Conservation (phyloP, 2,329 filamentous ascomycete genomes). For the Talaromyces rugulosus region DNA sequence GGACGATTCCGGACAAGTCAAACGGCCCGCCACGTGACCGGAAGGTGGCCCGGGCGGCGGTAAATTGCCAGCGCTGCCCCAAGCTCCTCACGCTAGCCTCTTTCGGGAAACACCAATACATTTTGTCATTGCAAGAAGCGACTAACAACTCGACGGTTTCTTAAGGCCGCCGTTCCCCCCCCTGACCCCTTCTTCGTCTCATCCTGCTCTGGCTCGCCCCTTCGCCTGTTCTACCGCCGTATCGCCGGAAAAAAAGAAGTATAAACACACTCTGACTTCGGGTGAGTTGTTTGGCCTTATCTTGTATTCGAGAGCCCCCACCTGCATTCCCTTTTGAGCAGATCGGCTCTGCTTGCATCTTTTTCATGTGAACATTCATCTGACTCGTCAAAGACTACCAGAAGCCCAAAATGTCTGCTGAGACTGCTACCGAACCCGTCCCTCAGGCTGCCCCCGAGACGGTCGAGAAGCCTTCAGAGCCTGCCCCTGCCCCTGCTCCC, state of each 20-base stretch:
- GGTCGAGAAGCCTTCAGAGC: conserved; percentile 5
- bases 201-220: background rate
- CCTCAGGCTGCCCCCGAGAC: conserved; percentile 6
- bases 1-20: background rate
- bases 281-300: background rate
- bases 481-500: conserved; percentile 2
- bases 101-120: background rate
- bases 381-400: background rate
- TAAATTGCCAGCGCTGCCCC: background rate
- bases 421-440: conserved; percentile 2
- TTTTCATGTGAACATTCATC: background rate
- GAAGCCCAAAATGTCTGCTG: conserved; percentile 8
- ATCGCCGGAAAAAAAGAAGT: background rate
- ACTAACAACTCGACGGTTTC: background rate
- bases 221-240: background rate
- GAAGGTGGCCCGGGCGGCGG: background rate
- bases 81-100: background rate
- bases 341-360: background rate
- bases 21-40: background rate
- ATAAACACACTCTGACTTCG: background rate
- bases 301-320: background rate
- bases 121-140: background rate
- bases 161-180: background rate
- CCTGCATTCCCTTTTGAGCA: background rate
- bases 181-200: background rate